Evolutionary conservation across 192 early-diverging fungal genomes (phyloP).

Genomic region (Radiomyces spectabilis): DNA sequence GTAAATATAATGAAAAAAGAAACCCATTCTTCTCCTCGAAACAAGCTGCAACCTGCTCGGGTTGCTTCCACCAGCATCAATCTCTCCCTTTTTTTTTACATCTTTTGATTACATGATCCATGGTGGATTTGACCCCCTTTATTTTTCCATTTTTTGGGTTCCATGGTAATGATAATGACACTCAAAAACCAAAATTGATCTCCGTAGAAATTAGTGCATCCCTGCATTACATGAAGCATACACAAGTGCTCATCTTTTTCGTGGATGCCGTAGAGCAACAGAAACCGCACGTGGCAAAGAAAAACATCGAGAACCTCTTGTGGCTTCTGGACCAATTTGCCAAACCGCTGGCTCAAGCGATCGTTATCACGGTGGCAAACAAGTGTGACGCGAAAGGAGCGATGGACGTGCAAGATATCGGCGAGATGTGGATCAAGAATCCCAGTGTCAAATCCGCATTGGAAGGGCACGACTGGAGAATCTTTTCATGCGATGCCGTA

Average conservation of each 20-base stretch:
- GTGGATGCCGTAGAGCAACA: conserved; percentile 10
- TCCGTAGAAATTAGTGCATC: conserved; percentile 9
- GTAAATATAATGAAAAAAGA: no score
- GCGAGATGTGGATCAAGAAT: conserved; percentile 19
- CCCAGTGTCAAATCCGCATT: conserved; percentile 1
- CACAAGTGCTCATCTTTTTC: conserved; percentile 18
- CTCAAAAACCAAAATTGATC: background rate
- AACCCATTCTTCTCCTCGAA: no score
- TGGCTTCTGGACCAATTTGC: conserved; percentile 14
- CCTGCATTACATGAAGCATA: conserved; percentile 13
- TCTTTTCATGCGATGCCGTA: conserved; percentile 14
- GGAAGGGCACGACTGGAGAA: conserved; percentile 18
- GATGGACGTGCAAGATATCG: conserved; percentile 20
- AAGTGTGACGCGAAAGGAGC: conserved; percentile 12
- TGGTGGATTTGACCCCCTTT: no score
- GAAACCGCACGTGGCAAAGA: conserved; percentile 2
- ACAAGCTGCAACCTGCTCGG: no score
- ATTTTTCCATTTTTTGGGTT: no score
- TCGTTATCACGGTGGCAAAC: conserved; percentile 23
- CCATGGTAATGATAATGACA: background rate
- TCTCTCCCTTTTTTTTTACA: no score
- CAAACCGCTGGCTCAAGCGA: conserved; percentile 3
- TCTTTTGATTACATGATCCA: no score
- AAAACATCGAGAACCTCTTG: conserved; percentile 13
- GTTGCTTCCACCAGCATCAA: no score